Percentiles rank a stretch among this genome's conserved stretches.
Evolutionary conservation across 192 early-diverging fungal species (phyloP).

Genomic region (Coemansia sp.): DNA sequence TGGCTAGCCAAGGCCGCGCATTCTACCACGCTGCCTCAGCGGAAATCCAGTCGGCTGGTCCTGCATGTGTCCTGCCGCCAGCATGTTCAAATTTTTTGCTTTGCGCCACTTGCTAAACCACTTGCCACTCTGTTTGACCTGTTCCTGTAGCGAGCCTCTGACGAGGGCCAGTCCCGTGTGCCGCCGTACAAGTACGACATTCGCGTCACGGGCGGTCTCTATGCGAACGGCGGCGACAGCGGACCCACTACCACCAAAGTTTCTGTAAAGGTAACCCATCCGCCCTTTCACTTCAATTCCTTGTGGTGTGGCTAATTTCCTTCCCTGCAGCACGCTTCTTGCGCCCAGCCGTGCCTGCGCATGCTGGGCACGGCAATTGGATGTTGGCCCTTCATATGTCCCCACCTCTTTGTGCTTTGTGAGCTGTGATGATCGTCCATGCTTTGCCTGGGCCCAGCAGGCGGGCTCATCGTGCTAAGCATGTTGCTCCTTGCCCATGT

Average conservation of each 20-base stretch:
- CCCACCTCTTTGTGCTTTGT: slow-evolving; percentile 33
- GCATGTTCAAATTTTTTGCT: too few species aligned
- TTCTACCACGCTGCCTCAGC: too few species aligned
- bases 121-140: too few species aligned
- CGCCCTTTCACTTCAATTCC: neutral
- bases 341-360: neutral
- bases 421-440: neutral
- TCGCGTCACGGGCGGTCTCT: slow-evolving; percentile 50
- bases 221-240: slow-evolving; percentile 23
- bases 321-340: neutral
- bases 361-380: too few species aligned
- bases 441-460: too few species aligned
- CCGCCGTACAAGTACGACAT: slow-evolving; percentile 53
- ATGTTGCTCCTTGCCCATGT: neutral
- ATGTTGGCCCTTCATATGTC: neutral
- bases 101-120: too few species aligned
- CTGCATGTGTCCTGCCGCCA: too few species aligned
- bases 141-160: slow-evolving; percentile 23
- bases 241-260: slow-evolving; percentile 44
- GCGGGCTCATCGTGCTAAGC: neutral
- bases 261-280: slow-evolving; percentile 48
- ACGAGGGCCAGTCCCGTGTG: slow-evolving; percentile 11
- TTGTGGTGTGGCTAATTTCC: neutral
- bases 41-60: too few species aligned
- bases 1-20: too few species aligned